Evolutionary conservation across 2,329 filamentous ascomycete species (phyloP).

Genomic region (Myriosclerotinia scirpicola): DNA sequence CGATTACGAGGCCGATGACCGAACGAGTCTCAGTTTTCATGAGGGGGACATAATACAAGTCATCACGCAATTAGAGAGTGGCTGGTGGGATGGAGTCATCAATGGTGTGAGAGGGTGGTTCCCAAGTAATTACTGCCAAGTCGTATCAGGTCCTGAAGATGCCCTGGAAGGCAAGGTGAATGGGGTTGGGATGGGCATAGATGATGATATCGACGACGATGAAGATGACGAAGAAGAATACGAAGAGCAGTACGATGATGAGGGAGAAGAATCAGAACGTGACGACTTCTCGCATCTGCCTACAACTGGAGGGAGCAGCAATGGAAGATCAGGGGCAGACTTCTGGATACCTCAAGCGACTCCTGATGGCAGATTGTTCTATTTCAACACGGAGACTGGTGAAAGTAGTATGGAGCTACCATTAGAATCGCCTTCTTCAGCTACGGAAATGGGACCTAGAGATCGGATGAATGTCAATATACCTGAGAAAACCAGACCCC

Average conservation of each 20-base stretch:
- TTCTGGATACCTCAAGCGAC: conserved; percentile 99
- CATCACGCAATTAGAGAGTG: conserved; percentile 95
- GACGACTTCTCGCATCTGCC: conserved; percentile 59
- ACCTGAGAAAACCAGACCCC: conserved; percentile 85
- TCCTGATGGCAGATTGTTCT: conserved; percentile 87
- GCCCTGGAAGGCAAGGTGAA: conserved; percentile 61
- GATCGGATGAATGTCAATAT: conserved; percentile 87
- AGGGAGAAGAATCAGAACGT: conserved; percentile 63
- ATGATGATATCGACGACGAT: conserved; percentile 63
- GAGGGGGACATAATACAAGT: conserved; percentile 98
- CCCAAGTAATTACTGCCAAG: conserved; percentile 96
- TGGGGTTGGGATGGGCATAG: conserved; percentile 47
- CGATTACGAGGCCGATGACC: conserved; percentile 96
- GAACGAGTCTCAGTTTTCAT: conserved; percentile 93
- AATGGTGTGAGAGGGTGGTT: conserved; percentile 98
- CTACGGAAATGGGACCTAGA: conserved; percentile 79
- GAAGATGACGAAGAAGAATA: conserved; percentile 71
- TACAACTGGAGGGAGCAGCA: conserved; percentile 63
- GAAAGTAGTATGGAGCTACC: conserved; percentile 94
- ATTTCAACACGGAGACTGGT: conserved; percentile 97
- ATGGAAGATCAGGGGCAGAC: conserved; percentile 80
- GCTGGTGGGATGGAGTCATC: conserved; percentile 99
- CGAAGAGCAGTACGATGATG: conserved; percentile 58
- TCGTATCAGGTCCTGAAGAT: conserved; percentile 76
- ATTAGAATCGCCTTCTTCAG: conserved; percentile 80